Evolutionary conservation across 352 stramenopile genomes (phyloP), one percentile per base, ranked within the genome.

Genomic region (Phytophthora idaei): DNA sequence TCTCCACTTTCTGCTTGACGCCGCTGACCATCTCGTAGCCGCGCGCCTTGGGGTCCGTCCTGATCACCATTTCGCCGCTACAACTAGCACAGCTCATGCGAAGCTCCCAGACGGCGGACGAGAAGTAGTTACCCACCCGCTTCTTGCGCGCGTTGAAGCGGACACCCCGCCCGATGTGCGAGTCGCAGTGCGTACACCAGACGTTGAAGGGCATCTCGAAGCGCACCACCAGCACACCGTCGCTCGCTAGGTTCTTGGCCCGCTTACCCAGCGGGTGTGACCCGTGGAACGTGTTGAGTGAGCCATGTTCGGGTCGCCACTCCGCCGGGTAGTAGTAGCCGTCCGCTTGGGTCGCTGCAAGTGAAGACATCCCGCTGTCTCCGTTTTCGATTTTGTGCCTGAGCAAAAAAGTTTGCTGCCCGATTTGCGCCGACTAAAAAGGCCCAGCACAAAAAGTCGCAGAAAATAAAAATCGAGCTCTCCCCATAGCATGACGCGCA

Each of bases 191-290:
- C 0, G 77, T 71, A 65, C 94, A 98, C 90, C 95, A 99, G 57
- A 97, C 91, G 80, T 98, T 87, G 70, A 98, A 98, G 9, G 97
- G 97, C 64, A 99, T 93, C 83, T 99, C 98, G 74, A 99, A 99
- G 68, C 98, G 92, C 51, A 99, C 96, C 28, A 99, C 89, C 47
- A 94, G 83, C 46, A 92, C 83, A 57, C 96, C 90, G 52, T 98
- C 80, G 77, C 98, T 95, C 14, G 34, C 44, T 31, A 77, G 29
- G 1, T 54, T 25, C 64, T 97, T 93, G 14, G 83, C 85, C 44
- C 88, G 84, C 42, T 82, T 83, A 4, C 90, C 88, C 29, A 96
- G 69, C 39, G 83, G 82, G 49, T 92, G 70, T 66, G 94, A 87
- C 76, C 80, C 67, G 14, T 81, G 85, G 64, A 90, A 94, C 62